A percentile compares a stretch with the other conserved stretches of the same genome.
These are phyloP conservation scores for Microdochium nivale DNA, from an alignment of 2,329 filamentous ascomycete genomes.

Conservation along the genomic window DNA sequence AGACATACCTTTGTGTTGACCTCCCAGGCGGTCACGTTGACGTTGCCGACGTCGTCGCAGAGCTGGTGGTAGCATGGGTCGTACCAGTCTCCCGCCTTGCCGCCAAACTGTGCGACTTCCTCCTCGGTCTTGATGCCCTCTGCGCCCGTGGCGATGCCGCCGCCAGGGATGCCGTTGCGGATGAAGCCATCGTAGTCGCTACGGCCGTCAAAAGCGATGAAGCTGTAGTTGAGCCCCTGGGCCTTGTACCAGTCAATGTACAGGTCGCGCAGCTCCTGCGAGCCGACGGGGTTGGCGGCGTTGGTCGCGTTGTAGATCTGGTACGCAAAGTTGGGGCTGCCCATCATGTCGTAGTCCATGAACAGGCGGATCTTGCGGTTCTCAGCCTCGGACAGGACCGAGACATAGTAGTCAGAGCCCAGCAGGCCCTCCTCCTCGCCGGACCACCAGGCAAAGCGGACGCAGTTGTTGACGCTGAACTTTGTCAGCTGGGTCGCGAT, in stretches of 20 bases:
- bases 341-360: constrained; percentile 66
- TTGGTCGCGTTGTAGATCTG: constrained; percentile 68
- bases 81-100: constrained; percentile 51
- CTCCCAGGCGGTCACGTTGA: constrained; percentile 53
- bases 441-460: constrained; percentile 61
- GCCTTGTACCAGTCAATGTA: constrained; percentile 60
- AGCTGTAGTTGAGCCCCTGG: constrained; percentile 55
- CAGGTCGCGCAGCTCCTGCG: constrained; percentile 57
- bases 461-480: constrained; percentile 54
- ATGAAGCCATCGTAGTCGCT: constrained; percentile 77
- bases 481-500: constrained; percentile 49
- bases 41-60: constrained; percentile 49
- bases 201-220: constrained; percentile 69
- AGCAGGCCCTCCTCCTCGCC: constrained; percentile 59
- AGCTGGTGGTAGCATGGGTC: constrained; percentile 55
- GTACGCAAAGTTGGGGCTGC: constrained; percentile 56
- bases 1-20: constrained; percentile 48
- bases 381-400: constrained; percentile 44
- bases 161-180: constrained; percentile 60
- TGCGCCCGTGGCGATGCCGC: constrained; percentile 70
- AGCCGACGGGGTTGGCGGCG: constrained; percentile 60
- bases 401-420: constrained; percentile 54
- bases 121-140: constrained; percentile 66
- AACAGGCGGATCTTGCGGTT: constrained; percentile 56
- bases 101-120: constrained; percentile 62